A percentile compares a stretch with the other conserved stretches of the same genome.
These are phyloP conservation scores for Aschersonia sp. DNA, from an alignment of 2,329 filamentous ascomycete species.

Conservation along the genomic window DNA sequence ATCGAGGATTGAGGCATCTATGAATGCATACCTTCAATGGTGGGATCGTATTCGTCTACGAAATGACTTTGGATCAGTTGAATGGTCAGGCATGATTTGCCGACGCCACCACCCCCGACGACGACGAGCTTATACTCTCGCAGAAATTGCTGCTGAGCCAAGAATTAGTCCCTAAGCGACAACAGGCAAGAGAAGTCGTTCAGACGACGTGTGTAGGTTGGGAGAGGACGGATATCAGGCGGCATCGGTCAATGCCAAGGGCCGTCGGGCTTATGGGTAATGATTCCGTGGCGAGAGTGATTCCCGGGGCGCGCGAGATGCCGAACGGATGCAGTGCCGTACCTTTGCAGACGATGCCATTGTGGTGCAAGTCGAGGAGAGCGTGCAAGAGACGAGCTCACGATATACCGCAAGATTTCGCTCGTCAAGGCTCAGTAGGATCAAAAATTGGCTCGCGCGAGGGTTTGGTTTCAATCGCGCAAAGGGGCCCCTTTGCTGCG, in stretches of 20 bases:
- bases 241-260: too few relatives aligned
- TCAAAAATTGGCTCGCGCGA: not conserved
- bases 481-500: not conserved
- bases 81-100: slow-evolving; percentile 98
- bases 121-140: slow-evolving; percentile 94
- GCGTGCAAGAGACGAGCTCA: too few relatives aligned
- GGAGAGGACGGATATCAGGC: not conserved
- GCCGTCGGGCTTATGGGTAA: not conserved
- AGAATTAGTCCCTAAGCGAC: too few relatives aligned
- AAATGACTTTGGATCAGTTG: slow-evolving; percentile 94
- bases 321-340: too few relatives aligned
- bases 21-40: slow-evolving; percentile 67
- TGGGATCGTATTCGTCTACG: slow-evolving; percentile 98
- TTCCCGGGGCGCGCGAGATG: too few relatives aligned
- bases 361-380: too few relatives aligned
- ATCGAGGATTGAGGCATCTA: not conserved
- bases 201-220: slow-evolving; percentile 1
- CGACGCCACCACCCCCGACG: slow-evolving; percentile 93
- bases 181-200: too few relatives aligned
- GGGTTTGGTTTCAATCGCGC: not conserved
- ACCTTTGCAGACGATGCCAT: too few relatives aligned
- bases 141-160: slow-evolving; percentile 44
- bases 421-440: too few relatives aligned
- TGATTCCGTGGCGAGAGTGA: too few relatives aligned
- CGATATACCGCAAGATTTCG: too few relatives aligned